Evolutionary conservation across 495 filamentous ascomycete species (phyloP).

Genomic region (Melanomma pulvis-pyrius): DNA sequence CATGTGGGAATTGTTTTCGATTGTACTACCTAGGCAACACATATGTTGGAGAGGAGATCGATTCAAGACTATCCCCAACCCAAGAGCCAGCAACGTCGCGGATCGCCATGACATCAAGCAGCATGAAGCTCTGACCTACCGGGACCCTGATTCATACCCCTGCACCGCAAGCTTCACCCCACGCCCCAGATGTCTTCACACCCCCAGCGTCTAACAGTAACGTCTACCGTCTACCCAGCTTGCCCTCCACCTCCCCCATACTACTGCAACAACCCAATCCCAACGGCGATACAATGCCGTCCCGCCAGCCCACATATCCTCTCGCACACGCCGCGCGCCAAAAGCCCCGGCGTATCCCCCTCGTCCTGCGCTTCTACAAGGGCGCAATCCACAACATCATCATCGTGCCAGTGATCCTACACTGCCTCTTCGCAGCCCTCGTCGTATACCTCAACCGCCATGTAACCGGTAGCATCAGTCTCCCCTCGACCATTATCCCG

Average conservation of each 20-base stretch:
- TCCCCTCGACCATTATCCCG: slow-evolving; percentile 71
- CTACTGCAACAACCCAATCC: not conserved
- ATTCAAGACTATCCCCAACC: too few species aligned
- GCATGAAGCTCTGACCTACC: not conserved
- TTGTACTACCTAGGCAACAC: too few species aligned
- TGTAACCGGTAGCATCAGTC: slow-evolving; percentile 57
- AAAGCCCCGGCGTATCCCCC: slow-evolving; percentile 69
- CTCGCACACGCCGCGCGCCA: slow-evolving; percentile 55
- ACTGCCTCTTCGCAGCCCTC: slow-evolving; percentile 64
- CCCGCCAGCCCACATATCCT: slow-evolving; percentile 46
- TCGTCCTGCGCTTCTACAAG: slow-evolving; percentile 75
- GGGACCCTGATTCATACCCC: not conserved
- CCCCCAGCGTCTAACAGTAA: not conserved
- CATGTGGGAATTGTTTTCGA: not conserved
- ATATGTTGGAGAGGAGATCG: too few species aligned
- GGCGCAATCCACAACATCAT: slow-evolving; percentile 72
- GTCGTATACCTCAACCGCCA: slow-evolving; percentile 66
- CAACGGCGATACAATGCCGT: slow-evolving; percentile 6
- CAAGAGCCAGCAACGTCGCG: not conserved
- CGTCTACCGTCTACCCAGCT: too few species aligned
- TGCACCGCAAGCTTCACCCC: not conserved
- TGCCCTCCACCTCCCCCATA: not conserved
- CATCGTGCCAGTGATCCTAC: slow-evolving; percentile 63
- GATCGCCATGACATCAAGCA: not conserved
- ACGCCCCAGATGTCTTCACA: not conserved